Evolutionary conservation across 2,329 filamentous ascomycete species (phyloP), one percentile per base, ranked within the genome.

Genomic region (Colletotrichum sp.): DNA sequence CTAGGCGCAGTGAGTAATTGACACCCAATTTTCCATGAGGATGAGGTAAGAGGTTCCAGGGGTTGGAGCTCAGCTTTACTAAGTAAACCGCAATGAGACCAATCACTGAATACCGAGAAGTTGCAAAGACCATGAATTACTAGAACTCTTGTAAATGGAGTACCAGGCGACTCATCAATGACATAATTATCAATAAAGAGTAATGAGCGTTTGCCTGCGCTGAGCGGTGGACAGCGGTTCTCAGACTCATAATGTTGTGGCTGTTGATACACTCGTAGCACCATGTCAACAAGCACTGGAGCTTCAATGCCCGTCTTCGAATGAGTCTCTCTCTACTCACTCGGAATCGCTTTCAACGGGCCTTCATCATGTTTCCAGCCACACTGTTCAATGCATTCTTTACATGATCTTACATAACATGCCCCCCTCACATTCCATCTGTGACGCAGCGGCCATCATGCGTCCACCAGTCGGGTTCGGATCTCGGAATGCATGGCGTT

Each of bases 91-190:
- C 44, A 48, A 22, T 22, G n/a, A 22, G n/a, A 22, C n/a, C 44
- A 13, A 22, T 13, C n/a, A 48, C 6, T 0, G 11, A 22, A 11
- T n/a, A 22, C n/a, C 3, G 7, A n/a, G 19, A 48, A 22, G 11
- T 48, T n/a, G 44, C 15, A 48, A 48, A 22, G 44, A 2, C 9
- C 44, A 3, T n/a, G 44, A 13, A 22, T 48, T n/a, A 48, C n/a
- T 13, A 13, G 11, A 9, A 2, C 3, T 48, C n/a, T 5, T 52
- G n/a, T 22, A 22, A 3, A 52, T 52, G 6, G 1, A 52, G 19
- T 8, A 22, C 8, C 0, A n/a, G 5, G 5, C 5, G 39, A 44
- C 5, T 44, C 9, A 12, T 12, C 1, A 44, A 4, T n/a, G 0
- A 44, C 19, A n/a, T 11, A 6, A 44, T 44, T n/a, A 11, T 13